Base-by-base conservation (phyloP, 2,329 filamentous ascomycete genomes). In the Xenosphaeropsis pyriputrescens region DNA sequence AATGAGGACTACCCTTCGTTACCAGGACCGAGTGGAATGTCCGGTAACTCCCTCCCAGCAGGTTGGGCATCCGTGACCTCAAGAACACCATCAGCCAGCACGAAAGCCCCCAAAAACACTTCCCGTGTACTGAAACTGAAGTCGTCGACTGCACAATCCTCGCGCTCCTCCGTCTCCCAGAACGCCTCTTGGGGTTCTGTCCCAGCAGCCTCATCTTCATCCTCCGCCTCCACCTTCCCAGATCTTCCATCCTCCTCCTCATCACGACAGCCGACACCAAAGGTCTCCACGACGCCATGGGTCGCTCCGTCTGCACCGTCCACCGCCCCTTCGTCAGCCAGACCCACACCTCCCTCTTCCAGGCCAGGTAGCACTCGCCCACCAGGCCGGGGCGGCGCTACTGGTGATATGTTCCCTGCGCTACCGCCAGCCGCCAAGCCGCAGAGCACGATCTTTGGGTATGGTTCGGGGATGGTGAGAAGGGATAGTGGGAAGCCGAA, bases 1-100 rank as follows among this genome's bases (percentile, higher is more conserved):
- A 93, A 93, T 47, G 88, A 95, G 58, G 88, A 95, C 55, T 96
- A 95, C 48, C 89, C 89, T 0, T 85, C 83, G 2, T 65, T 96
- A 1, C 88, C 89, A 1, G 80, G 81, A 0, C 70, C 84, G 1
- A 71, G 72, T 39, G 79, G 80, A 36, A 73, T 79, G 58, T 43
- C 36, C 29, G 63, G 62, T 8, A 45, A 37, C 22, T 44, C 45
- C 2, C 43, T 51, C 31, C 49, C 46, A 14, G 37, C 51, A 2
- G 50, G 51, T 26, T 57, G 52, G 52, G 52, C 50, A 6, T 33
- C 39, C 7, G 45, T 50, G n/a, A 52, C 45, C 12, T 35, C 18
- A 14, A 39, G 40, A 45, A 47, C 33, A 2, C 54, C 65, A 5
- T 55, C 56, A 49, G 55, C 40, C 59, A 56, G 41, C 74, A 80